Evolutionary conservation across 805 yeast genomes (phyloP).

Genomic region (Kodamaea sagamina): DNA sequence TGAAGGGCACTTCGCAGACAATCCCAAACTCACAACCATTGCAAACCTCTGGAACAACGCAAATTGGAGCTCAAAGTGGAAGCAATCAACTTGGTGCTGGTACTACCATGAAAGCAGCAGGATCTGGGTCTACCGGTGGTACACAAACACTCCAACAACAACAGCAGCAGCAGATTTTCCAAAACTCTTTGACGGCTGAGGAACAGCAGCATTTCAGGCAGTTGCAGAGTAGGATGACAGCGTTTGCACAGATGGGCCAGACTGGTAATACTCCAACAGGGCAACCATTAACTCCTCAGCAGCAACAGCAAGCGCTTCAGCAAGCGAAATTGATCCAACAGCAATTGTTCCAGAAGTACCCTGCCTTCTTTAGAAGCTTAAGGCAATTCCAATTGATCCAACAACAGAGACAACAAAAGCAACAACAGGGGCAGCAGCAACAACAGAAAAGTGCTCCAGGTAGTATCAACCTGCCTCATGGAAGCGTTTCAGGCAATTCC

Average conservation of each 20-base stretch:
- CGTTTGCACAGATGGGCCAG: conserved; percentile 45
- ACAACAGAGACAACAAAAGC: conserved; percentile 26
- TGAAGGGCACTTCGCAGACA: neutral
- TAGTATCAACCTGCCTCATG: conserved; percentile 1
- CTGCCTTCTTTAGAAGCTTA: conserved; percentile 29
- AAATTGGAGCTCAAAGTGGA: neutral
- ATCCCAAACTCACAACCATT: conserved; percentile 1
- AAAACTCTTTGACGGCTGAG: conserved; percentile 39
- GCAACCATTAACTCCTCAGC: conserved; percentile 42
- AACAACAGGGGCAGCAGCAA: conserved; percentile 14
- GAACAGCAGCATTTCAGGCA: conserved; percentile 46
- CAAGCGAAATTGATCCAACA: conserved; percentile 39
- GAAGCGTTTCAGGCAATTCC: neutral
- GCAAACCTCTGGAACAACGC: neutral
- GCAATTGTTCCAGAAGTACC: conserved; percentile 29
- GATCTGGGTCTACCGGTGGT: neutral
- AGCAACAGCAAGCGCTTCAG: conserved; percentile 46
- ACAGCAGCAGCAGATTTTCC: conserved; percentile 50
- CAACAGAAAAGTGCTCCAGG: conserved; percentile 8
- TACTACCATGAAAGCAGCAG: neutral
- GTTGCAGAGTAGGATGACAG: conserved; percentile 39
- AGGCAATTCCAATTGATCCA: conserved; percentile 29
- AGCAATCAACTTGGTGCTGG: neutral
- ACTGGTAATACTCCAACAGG: conserved; percentile 47
- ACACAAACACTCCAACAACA: conserved; percentile 33